Evolutionary conservation across 306 rosid species (phyloP).

Genomic region (Fragaria nilgerrensis): DNA sequence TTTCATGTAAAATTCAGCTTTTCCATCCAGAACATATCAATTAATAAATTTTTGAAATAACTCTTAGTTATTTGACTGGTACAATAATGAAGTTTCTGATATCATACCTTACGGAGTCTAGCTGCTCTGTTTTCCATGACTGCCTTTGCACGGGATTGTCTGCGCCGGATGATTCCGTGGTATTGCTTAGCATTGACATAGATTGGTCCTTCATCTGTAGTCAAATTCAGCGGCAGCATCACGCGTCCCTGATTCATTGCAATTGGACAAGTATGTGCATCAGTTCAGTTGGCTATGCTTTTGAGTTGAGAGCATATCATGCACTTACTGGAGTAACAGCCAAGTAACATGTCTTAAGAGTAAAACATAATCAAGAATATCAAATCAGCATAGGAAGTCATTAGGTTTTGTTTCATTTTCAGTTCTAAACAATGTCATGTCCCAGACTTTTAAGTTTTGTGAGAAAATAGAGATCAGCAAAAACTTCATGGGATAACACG

Average conservation of each 20-base stretch:
- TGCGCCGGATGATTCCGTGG: slow-evolving; percentile 86
- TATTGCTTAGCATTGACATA: slow-evolving; percentile 97
- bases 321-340: neutral
- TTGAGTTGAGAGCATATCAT: slow-evolving; percentile 7
- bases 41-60: neutral
- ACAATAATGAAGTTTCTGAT: neutral
- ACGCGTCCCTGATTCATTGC: slow-evolving; percentile 68
- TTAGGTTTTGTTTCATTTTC: neutral
- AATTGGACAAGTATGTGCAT: slow-evolving; percentile 23
- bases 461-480: neutral
- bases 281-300: slow-evolving; percentile 14
- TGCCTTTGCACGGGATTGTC: slow-evolving; percentile 91
- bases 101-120: slow-evolving; percentile 63
- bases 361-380: neutral
- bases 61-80: neutral
- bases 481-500: neutral
- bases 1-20: slow-evolving; percentile 3
- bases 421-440: neutral
- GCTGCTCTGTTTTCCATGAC: slow-evolving; percentile 52
- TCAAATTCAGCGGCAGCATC: slow-evolving; percentile 83
- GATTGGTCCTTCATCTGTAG: slow-evolving; percentile 82
- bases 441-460: neutral
- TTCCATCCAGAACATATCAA: neutral
- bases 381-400: neutral
- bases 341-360: neutral